Percentiles rank a stretch among this genome's conserved stretches.
Conservation (phyloP, 306 rosid species). For the Acacia acuminata region DNA sequence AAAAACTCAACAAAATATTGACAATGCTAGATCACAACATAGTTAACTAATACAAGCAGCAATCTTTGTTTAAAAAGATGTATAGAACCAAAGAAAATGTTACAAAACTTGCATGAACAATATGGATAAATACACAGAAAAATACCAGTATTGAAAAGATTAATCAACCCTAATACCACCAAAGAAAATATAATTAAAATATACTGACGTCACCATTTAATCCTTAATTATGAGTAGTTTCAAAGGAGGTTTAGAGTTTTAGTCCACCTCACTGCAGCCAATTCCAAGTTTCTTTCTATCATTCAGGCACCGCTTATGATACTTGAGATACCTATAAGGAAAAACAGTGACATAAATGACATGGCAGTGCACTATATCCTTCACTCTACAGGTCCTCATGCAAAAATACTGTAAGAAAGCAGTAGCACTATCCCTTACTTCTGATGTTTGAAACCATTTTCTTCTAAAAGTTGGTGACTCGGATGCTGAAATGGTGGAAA, state of each 20-base stretch:
- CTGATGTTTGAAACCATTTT: slow-evolving; percentile 94
- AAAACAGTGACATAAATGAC: slow-evolving; percentile 37
- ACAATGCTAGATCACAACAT: background rate
- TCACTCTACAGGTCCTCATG: background rate
- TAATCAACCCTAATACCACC: slow-evolving; percentile 1
- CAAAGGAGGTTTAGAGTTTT: slow-evolving; percentile 30
- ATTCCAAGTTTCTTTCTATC: slow-evolving; percentile 94
- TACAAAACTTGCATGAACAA: slow-evolving; percentile 12
- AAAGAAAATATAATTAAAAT: slow-evolving; percentile 17
- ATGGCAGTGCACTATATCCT: slow-evolving; percentile 24
- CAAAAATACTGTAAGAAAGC: slow-evolving; percentile 6
- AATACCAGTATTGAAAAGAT: slow-evolving; percentile 12
- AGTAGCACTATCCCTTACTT: slow-evolving; percentile 59
- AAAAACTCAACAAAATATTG: background rate
- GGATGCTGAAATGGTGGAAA: slow-evolving; percentile 98
- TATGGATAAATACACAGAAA: background rate
- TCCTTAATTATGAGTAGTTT: slow-evolving; percentile 20
- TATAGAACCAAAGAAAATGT: background rate
- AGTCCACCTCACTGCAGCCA: slow-evolving; percentile 95
- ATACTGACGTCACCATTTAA: slow-evolving; percentile 3
- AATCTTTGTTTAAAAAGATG: background rate
- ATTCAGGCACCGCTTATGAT: slow-evolving; percentile 74
- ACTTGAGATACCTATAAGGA: slow-evolving; percentile 79
- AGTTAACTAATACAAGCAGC: background rate
- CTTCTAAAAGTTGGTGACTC: slow-evolving; percentile 95